Evolutionary conservation across 345 rosid species (phyloP), one percentile per base, ranked within the genome.

Genomic region (Aethionema arabicum): DNA sequence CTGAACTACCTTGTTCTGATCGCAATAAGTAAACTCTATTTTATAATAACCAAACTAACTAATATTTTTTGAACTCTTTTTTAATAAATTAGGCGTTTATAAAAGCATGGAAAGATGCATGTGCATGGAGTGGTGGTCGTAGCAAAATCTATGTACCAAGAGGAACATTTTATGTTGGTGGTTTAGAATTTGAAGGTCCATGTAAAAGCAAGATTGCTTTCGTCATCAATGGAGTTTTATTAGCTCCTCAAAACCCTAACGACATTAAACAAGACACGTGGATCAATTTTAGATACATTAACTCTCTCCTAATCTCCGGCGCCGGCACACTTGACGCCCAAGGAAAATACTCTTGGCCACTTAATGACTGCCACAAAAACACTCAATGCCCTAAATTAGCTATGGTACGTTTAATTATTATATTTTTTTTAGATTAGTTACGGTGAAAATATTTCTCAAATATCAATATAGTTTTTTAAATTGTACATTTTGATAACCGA

Each of bases 61-160:
- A 21, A n/a, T n/a, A 21, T 1, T 1, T 21, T 21, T 21, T n/a
- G n/a, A n/a, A n/a, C n/a, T n/a, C n/a, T n/a, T 21, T 21, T 51
- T 3, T 47, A 47, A 21, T 3, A 49, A 27, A 30, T 14, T 27
- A 64, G 68, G 52, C 68, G 6, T 64, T 64, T 44, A 16, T 36
- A 21, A 64, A 35, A 11, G 43, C 52, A 6, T 64, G 68, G 68
- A 53, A 64, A 13, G 52, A 53, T 52, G 68, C 68, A 64, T 64
- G 68, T 40, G 8, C 13, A 53, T 64, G 60, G 52, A 53, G 8
- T 11, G 61, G 68, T 11, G 61, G 68, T 16, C 41, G 4, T 5
- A 52, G 60, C 27, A 53, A 14, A 11, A 29, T 63, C n/a, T 64
- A 53, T 13, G 43, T 64, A 42, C 68, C 68, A 1, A 33, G 3